Evolutionary conservation across 208 protist genomes (phyloP), one percentile per base, ranked within the genome.

Genomic region (Wallacemonas rigidus): DNA sequence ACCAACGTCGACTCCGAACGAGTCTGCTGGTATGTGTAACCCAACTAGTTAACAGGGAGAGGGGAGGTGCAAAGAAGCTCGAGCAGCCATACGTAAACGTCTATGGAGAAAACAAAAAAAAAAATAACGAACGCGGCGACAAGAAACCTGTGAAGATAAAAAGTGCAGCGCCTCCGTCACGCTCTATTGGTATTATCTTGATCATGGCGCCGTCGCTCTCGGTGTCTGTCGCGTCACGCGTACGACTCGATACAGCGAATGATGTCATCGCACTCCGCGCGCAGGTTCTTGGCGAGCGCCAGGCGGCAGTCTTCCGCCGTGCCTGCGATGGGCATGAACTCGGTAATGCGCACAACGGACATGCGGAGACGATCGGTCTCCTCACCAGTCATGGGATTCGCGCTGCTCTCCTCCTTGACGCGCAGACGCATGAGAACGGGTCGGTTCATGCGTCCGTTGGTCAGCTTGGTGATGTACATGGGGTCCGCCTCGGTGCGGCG

Each of bases 391-490:
- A 81, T 73, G 2, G 72, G 67, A 64, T 86, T 88, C 8, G 71
- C 9, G 65, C 65, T 79, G 17, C 57, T 76, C 75, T 97, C 92
- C 77, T 97, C 88, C 85, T 95, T 95, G 67, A 95, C 90, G 1
- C 93, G 90, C 73, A 95, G 77, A 11, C 90, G 90, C 85, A 95
- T 93, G 70, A 95, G 74, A 41, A 95, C 81, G 0, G 90, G 93
- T 26, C 89, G 86, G 72, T 97, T 94, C 82, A 97, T 92, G 56
- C 93, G 90, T 26, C 78, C 65, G 76, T 94, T 86, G 2, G 86
- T 81, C 15, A 95, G 77, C 70, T 85, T 84, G 43, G 90, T 86
- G 35, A 97, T 79, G 76, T 86, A 94, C 67, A 84, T 85, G 43
- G 87, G 79, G 71, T 97, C 93, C 60, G 85, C 77, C 84, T 93